phyloP scores from a whole-genome alignment of 345 rosid genomes.

The Bruguiera sexangula region DNA sequence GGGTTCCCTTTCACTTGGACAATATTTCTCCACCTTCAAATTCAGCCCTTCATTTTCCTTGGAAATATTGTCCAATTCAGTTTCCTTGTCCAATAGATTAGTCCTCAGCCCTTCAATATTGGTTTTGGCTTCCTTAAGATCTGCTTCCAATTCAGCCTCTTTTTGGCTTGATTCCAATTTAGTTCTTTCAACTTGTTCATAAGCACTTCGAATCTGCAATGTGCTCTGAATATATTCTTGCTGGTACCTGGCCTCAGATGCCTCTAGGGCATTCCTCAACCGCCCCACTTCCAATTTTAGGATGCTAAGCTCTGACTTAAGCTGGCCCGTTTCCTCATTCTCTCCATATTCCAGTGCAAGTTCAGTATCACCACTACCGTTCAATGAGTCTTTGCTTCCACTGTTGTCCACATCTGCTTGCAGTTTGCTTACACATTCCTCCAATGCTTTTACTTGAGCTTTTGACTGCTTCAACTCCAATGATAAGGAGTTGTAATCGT shows the following conservation, averaged over 20 bases:
- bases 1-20: conserved; percentile 34
- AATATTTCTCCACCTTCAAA: conserved; percentile 40
- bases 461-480: conserved; percentile 68
- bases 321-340: conserved; percentile 36
- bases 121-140: conserved; percentile 40
- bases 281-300: conserved; percentile 58
- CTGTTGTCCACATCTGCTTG: conserved; percentile 38
- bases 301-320: conserved; percentile 50
- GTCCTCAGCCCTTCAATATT: conserved; percentile 65
- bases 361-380: conserved; percentile 21
- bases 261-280: conserved; percentile 63
- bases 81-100: conserved; percentile 76
- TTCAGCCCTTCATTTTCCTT: conserved; percentile 69
- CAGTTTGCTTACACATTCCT: conserved; percentile 58
- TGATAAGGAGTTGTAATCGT: conserved; percentile 50
- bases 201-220: conserved; percentile 77
- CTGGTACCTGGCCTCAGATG: conserved; percentile 74
- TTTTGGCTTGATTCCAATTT: conserved; percentile 54
- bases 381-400: conserved; percentile 29
- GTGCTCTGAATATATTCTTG: conserved; percentile 87
- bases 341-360: conserved; percentile 25
- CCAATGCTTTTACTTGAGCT: conserved; percentile 54
- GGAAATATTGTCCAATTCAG: conserved; percentile 58
- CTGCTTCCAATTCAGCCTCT: conserved; percentile 53
- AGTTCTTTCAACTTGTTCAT: conserved; percentile 59